Evolutionary conservation across 495 filamentous ascomycete species (phyloP).

Genomic region (Penicillium diatomitis): DNA sequence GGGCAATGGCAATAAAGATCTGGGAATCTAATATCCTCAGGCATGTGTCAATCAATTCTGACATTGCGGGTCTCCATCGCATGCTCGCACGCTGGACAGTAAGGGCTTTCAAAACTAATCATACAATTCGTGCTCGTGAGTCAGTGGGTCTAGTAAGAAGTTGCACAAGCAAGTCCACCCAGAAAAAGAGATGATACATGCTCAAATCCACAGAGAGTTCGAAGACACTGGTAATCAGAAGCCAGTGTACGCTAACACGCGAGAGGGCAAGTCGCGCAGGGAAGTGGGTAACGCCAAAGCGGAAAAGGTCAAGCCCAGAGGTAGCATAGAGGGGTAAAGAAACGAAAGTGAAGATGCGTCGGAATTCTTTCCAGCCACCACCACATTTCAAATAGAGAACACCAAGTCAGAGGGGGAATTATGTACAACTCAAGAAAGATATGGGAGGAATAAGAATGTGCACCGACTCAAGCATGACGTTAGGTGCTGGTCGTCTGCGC

Average conservation of each 20-base stretch:
- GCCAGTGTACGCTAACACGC: conserved; percentile 16
- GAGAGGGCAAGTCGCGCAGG: conserved; percentile 4
- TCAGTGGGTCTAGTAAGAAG: conserved; percentile 16
- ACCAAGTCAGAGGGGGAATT: conserved; percentile 24
- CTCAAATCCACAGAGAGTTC: conserved; percentile 14
- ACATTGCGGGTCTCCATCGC: too few species aligned
- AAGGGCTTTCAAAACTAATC: conserved; percentile 18
- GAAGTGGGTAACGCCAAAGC: conserved; percentile 4
- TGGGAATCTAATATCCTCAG: too few species aligned
- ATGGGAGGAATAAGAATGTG: not conserved
- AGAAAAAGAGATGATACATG: conserved; percentile 32
- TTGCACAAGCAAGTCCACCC: conserved; percentile 18
- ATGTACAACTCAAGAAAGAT: conserved; percentile 31
- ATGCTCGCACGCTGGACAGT: too few species aligned
- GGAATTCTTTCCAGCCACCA: conserved; percentile 12
- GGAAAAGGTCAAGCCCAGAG: conserved; percentile 6
- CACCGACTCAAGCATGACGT: not conserved
- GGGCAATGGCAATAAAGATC: too few species aligned
- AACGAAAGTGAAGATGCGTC: conserved; percentile 12
- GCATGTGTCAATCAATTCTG: too few species aligned
- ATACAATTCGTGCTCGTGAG: conserved; percentile 31
- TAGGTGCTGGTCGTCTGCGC: conserved; percentile 33
- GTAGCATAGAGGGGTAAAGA: conserved; percentile 5
- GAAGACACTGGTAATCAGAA: conserved; percentile 13
- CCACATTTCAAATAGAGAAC: conserved; percentile 3